A percentile compares a stretch with the other conserved stretches of the same genome.
Evolutionary conservation across 148 eudicot genomes (phyloP).

Genomic region (Silene latifolia): DNA sequence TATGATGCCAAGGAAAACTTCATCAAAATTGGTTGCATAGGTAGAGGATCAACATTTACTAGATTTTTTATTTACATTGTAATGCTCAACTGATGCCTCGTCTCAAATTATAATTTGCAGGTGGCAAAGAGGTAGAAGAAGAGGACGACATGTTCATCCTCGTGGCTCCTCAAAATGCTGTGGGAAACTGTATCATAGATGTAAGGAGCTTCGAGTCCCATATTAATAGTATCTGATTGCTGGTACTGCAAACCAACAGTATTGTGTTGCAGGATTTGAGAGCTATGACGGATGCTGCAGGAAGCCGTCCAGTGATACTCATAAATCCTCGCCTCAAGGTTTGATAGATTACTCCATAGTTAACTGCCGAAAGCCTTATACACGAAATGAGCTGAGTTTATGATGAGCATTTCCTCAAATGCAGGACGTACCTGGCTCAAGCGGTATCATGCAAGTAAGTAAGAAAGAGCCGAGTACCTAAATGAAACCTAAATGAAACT

Average conservation of each 20-base stretch:
- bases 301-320: slow-evolving; percentile 85
- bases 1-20: slow-evolving; percentile 88
- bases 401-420: background rate
- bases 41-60: slow-evolving; percentile 32
- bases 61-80: background rate
- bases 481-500: background rate
- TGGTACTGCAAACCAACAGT: background rate
- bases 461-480: slow-evolving; percentile 8
- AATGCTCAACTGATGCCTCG: background rate
- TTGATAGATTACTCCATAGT: slow-evolving; percentile 14
- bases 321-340: slow-evolving; percentile 94
- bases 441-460: slow-evolving; percentile 98
- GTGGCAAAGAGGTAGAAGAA: slow-evolving; percentile 81
- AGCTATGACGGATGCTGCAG: slow-evolving; percentile 99
- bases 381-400: background rate
- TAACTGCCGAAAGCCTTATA: background rate
- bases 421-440: slow-evolving; percentile 91
- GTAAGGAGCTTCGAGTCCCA: slow-evolving; percentile 39
- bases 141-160: slow-evolving; percentile 90
- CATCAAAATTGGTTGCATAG: slow-evolving; percentile 85
- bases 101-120: slow-evolving; percentile 30
- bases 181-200: slow-evolving; percentile 93
- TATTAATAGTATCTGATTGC: background rate
- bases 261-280: slow-evolving; percentile 57
- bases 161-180: slow-evolving; percentile 99